These are phyloP conservation scores for Dissophora ornata DNA, from an alignment of 192 early-diverging fungal species.

Conservation along the genomic window DNA sequence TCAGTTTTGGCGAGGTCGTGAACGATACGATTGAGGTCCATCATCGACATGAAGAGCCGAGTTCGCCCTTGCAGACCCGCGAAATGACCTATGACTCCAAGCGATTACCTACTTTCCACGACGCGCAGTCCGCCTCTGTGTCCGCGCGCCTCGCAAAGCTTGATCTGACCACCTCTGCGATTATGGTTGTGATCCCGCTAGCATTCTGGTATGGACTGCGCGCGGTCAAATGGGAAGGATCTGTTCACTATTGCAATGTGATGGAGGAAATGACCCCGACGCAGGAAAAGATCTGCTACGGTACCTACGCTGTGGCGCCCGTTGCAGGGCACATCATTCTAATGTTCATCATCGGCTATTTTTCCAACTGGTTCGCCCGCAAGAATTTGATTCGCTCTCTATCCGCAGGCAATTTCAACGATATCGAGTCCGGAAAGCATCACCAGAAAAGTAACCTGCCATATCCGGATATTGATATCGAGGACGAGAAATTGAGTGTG, in stretches of 20 bases:
- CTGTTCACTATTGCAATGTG: conserved; percentile 30
- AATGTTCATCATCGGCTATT: conserved; percentile 25
- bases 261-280: conserved; percentile 19
- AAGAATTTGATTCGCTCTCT: conserved; percentile 19
- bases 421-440: conserved; percentile 23
- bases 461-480: conserved; percentile 32
- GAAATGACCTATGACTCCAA: conserved; percentile 29
- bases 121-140: conserved; percentile 17
- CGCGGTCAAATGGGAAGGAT: conserved; percentile 33
- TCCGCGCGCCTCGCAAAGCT: conserved; percentile 21
- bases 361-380: conserved; percentile 28
- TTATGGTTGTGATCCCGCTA: conserved; percentile 35
- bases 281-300: conserved; percentile 46
- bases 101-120: conserved; percentile 41
- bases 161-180: conserved; percentile 8
- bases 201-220: conserved; percentile 33
- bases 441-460: conserved; percentile 13
- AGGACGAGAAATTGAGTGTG: conserved; percentile 41
- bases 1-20: not conserved
- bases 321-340: conserved; percentile 9
- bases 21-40: not conserved
- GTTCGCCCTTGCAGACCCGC: conserved; percentile 7
- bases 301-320: conserved; percentile 18
- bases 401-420: conserved; percentile 14
- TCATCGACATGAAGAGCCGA: not conserved